Evolutionary conservation across 2,329 filamentous ascomycete genomes (phyloP).

Genomic region (Chaetomiaceae sp.): DNA sequence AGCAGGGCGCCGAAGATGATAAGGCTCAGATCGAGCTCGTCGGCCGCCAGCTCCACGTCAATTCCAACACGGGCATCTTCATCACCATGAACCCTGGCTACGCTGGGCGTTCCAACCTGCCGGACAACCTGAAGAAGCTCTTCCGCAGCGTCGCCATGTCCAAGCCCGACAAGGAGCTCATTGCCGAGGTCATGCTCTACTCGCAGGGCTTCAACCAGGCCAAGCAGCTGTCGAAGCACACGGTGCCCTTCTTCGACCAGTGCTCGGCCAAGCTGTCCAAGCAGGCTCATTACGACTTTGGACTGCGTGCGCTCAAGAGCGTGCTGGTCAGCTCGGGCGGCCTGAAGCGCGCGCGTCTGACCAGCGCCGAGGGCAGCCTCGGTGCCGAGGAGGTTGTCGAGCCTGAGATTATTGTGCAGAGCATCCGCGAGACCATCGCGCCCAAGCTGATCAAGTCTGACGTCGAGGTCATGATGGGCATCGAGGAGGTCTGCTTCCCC

Average conservation of each 20-base stretch:
- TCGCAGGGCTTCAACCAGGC: slow-evolving; percentile 98
- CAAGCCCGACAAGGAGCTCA: slow-evolving; percentile 98
- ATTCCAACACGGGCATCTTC: slow-evolving; percentile 94
- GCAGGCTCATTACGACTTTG: slow-evolving; percentile 98
- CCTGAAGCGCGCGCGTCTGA: slow-evolving; percentile 79
- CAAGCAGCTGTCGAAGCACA: slow-evolving; percentile 88
- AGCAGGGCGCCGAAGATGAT: slow-evolving; percentile 74
- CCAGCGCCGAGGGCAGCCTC: slow-evolving; percentile 49
- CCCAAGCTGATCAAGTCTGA: slow-evolving; percentile 93
- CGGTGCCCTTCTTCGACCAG: slow-evolving; percentile 96
- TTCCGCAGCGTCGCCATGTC: slow-evolving; percentile 99
- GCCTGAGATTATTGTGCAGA: slow-evolving; percentile 97
- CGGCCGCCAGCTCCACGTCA: slow-evolving; percentile 83
- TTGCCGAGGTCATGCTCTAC: slow-evolving; percentile 99
- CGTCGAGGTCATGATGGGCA: slow-evolving; percentile 78
- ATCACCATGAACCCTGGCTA: slow-evolving; percentile 99
- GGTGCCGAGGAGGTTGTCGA: slow-evolving; percentile 72
- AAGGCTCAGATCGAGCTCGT: slow-evolving; percentile 91
- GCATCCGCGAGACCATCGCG: slow-evolving; percentile 94
- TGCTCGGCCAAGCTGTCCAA: slow-evolving; percentile 80
- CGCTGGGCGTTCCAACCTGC: slow-evolving; percentile 93
- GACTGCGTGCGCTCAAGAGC: slow-evolving; percentile 94
- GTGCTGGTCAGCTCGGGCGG: slow-evolving; percentile 97
- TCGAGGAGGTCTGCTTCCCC: slow-evolving; percentile 84
- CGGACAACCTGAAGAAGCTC: slow-evolving; percentile 98